Evolutionary conservation across 352 stramenopile species (phyloP).

Genomic region (Discostella stelligera): DNA sequence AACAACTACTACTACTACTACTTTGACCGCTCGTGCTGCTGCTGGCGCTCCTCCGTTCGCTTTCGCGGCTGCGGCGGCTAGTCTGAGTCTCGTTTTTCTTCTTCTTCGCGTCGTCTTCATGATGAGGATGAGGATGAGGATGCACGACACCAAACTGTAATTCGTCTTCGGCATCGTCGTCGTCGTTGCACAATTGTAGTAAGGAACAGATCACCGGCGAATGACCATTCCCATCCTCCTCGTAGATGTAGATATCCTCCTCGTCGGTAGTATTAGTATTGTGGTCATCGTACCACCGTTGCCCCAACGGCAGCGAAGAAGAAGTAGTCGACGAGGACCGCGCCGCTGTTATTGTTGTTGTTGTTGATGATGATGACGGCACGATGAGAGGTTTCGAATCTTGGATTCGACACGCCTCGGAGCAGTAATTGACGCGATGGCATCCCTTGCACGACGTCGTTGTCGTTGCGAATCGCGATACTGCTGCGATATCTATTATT

Average conservation of each 20-base stretch:
- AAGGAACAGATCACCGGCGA: slow-evolving; percentile 72
- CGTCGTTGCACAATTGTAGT: slow-evolving; percentile 63
- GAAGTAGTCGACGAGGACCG: background rate
- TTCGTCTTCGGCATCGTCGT: slow-evolving; percentile 63
- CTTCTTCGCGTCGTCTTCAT: background rate
- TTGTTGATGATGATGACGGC: too few species aligned
- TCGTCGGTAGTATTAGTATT: slow-evolving; percentile 24
- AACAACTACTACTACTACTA: slow-evolving; percentile 16
- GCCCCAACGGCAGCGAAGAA: background rate
- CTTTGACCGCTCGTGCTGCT: slow-evolving; percentile 2
- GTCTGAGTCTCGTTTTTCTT: too few species aligned
- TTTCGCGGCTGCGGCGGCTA: background rate
- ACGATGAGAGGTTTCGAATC: slow-evolving; percentile 8
- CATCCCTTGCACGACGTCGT: slow-evolving; percentile 34
- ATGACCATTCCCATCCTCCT: slow-evolving; percentile 66
- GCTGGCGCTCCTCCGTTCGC: slow-evolving; percentile 20
- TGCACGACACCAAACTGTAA: slow-evolving; percentile 21
- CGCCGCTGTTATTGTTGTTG: too few species aligned
- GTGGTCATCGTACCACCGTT: background rate
- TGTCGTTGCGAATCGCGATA: background rate
- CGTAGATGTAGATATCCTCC: too few species aligned
- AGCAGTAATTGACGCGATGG: slow-evolving; percentile 52
- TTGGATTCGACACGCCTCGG: slow-evolving; percentile 24
- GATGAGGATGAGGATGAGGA: too few species aligned
- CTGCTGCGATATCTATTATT: too few species aligned